These are phyloP conservation scores for Globisporangium carolinianum DNA, from an alignment of 352 stramenopile genomes.

Conservation along the genomic window DNA sequence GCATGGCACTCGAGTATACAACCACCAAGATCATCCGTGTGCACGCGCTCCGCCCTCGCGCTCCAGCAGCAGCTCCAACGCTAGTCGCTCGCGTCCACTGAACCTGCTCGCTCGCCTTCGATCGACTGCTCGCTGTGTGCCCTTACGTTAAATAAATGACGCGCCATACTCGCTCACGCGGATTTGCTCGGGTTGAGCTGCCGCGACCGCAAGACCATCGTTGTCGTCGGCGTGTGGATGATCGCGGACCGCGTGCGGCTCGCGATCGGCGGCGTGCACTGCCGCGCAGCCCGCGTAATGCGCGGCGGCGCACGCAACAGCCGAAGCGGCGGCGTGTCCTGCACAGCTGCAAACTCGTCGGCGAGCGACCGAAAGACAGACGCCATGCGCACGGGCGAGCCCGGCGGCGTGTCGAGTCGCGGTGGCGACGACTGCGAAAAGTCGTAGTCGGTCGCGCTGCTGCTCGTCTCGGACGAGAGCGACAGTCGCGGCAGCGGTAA, in stretches of 20 bases:
- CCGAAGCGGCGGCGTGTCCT: constrained; percentile 39
- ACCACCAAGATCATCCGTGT: constrained; percentile 9
- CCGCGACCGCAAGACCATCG: constrained; percentile 54
- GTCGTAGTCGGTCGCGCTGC: constrained; percentile 4
- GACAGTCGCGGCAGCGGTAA: constrained; percentile 10
- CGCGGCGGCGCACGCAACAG: constrained; percentile 35
- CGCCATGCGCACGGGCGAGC: constrained; percentile 13
- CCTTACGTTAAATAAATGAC: constrained; percentile 17
- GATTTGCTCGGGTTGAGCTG: constrained; percentile 40
- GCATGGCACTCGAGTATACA: constrained; percentile 5
- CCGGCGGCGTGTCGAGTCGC: constrained; percentile 29
- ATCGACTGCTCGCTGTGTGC: constrained; percentile 5
- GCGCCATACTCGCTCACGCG: constrained; percentile 12
- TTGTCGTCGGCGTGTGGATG: constrained; percentile 34
- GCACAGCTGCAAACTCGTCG: constrained; percentile 55
- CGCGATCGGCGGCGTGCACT: constrained; percentile 25
- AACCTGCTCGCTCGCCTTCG: constrained; percentile 3
- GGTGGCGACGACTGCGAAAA: constrained; percentile 13
- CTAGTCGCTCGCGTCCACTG: background rate
- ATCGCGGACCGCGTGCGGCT: constrained; percentile 23
- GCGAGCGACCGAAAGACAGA: constrained; percentile 58
- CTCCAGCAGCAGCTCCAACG: background rate
- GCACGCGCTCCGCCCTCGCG: background rate
- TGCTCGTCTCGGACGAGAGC: constrained; percentile 8
- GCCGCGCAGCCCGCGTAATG: constrained; percentile 36